A percentile compares a stretch with the other conserved stretches of the same genome.
Conservation (phyloP, 1,139 yeast species). For the Pichia sp. region DNA sequence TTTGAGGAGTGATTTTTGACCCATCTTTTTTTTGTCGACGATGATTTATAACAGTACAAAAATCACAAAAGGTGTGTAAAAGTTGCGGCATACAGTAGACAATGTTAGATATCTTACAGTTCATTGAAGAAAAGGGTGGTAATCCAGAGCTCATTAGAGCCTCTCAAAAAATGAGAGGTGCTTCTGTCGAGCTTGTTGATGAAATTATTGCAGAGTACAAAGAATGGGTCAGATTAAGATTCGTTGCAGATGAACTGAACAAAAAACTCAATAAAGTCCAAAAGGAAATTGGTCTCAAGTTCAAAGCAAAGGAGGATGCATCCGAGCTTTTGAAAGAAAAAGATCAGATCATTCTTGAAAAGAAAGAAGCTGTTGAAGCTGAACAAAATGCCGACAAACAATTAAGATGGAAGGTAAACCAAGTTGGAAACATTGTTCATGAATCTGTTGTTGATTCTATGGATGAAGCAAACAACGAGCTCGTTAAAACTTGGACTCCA, state of each 20-base stretch:
- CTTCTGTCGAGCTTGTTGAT: conserved; percentile 87
- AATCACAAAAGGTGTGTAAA: background rate
- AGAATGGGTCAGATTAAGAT: conserved; percentile 88
- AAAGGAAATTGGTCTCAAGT: conserved; percentile 86
- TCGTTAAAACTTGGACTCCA: conserved; percentile 85
- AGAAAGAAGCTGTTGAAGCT: conserved; percentile 53
- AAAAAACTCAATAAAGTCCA: conserved; percentile 81
- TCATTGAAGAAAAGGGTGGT: conserved; percentile 94
- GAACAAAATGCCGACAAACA: conserved; percentile 77
- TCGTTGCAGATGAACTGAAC: conserved; percentile 84
- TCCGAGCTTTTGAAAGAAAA: conserved; percentile 72
- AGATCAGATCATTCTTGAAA: conserved; percentile 63
- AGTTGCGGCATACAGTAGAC: too few species aligned
- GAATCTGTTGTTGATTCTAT: conserved; percentile 79
- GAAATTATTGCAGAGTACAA: conserved; percentile 88
- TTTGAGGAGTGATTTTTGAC: too few species aligned
- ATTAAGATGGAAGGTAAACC: conserved; percentile 73
- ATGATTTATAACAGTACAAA: background rate
- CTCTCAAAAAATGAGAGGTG: conserved; percentile 94
- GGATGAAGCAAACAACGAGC: conserved; percentile 85
- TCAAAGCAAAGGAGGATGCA: conserved; percentile 94
- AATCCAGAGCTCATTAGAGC: conserved; percentile 80
- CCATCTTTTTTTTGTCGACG: background rate
- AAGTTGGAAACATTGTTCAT: conserved; percentile 90
- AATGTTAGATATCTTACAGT: conserved; percentile 89